Evolutionary conservation across 768 basidiomycete genomes (phyloP).

Genomic region (Lenzites betulinus): DNA sequence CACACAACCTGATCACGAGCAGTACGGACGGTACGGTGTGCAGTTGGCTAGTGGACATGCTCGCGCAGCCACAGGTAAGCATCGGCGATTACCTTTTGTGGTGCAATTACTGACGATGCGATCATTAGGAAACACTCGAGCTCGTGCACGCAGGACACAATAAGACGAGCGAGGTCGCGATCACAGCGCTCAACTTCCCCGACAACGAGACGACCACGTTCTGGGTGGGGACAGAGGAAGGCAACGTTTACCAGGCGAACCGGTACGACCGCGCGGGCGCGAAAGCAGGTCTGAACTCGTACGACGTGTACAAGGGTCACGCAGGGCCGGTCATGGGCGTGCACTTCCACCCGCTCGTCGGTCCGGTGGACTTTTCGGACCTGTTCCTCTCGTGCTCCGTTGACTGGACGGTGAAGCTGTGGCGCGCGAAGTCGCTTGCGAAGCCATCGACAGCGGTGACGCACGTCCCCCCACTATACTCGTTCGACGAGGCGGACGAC

Average conservation of each 20-base stretch:
- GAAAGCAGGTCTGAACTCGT: conserved; percentile 93
- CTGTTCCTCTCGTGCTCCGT: conserved; percentile 91
- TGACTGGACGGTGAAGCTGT: conserved; percentile 98
- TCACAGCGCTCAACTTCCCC: conserved; percentile 92
- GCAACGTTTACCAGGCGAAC: conserved; percentile 95
- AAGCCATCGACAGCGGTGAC: conserved; percentile 65
- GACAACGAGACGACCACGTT: conserved; percentile 96
- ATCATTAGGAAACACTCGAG: conserved; percentile 84
- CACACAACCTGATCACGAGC: conserved; percentile 94
- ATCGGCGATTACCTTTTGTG: not conserved
- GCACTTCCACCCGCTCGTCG: conserved; percentile 90
- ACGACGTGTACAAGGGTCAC: conserved; percentile 92
- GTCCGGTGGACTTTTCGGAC: conserved; percentile 94
- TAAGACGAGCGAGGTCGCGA: conserved; percentile 96
- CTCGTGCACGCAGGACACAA: conserved; percentile 87
- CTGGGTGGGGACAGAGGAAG: conserved; percentile 98
- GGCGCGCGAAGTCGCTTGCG: conserved; percentile 79
- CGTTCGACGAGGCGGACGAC: conserved; percentile 97
- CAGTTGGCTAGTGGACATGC: conserved; percentile 98
- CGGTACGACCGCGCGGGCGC: conserved; percentile 95
- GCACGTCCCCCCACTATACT: conserved; percentile 75
- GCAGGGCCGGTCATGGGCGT: conserved; percentile 92
- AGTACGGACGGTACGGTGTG: conserved; percentile 98
- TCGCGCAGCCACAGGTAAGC: conserved; percentile 91
- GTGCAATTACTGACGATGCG: not conserved